A percentile compares a stretch with the other conserved stretches of the same genome.
Conservation (phyloP, 495 filamentous ascomycete genomes). For the Aspergillus leporis region DNA sequence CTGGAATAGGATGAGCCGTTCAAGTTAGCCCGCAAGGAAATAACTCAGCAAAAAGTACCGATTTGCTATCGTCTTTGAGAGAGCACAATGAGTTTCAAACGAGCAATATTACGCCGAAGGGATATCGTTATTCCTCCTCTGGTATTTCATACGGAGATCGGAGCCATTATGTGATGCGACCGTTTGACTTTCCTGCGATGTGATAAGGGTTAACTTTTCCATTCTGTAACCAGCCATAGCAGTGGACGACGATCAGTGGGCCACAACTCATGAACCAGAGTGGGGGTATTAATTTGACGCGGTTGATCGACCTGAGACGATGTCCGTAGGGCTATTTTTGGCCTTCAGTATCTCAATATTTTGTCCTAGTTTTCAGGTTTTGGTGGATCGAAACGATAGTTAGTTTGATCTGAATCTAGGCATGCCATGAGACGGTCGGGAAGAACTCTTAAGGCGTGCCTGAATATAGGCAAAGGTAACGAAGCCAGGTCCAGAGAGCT, state of each 20-base stretch:
- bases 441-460: background rate
- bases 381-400: background rate
- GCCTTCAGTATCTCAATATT: background rate
- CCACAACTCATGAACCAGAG: background rate
- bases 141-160: too few relatives aligned
- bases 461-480: background rate
- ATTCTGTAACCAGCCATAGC: background rate
- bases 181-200: background rate
- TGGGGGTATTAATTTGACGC: too few relatives aligned
- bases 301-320: background rate
- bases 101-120: too few relatives aligned
- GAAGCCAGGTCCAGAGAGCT: background rate
- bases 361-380: background rate
- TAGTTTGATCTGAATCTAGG: background rate
- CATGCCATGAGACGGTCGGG: background rate
- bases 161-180: too few relatives aligned
- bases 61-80: too few relatives aligned
- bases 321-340: background rate
- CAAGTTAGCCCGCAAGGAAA: too few relatives aligned
- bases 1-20: too few relatives aligned
- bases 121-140: too few relatives aligned
- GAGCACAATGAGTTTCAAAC: too few relatives aligned
- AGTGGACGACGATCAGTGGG: background rate
- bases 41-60: too few relatives aligned
- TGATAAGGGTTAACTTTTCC: background rate